Base-by-base conservation (phyloP, 2,329 filamentous ascomycete species). In the Fragosphaeria purpurea region DNA sequence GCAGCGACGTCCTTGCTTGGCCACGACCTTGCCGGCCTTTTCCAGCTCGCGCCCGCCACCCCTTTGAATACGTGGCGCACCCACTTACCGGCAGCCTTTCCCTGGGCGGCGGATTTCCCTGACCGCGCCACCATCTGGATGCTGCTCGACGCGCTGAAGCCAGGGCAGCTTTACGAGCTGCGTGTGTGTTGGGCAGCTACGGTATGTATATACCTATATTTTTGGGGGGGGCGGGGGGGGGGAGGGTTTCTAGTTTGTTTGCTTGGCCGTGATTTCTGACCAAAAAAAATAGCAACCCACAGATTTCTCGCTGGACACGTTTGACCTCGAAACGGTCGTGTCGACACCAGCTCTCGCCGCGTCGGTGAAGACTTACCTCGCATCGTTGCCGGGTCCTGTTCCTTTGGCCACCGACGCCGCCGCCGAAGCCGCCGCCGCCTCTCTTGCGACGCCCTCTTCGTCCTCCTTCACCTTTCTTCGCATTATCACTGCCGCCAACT, bases 181-280 rank as follows among this genome's bases (percentile, higher is more conserved):
- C 82, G 93, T 50, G 75, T 96, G 53, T 97, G 91, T 70, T 98
- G 91, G 90, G 76, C 88, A 53, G 93, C 93, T 41, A 93, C 85
- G 54, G 91, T 95, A 76, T 13, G 46, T 48, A 11, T 13, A 3
- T 40, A 10, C 38, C 40, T n/a, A 3, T 37, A 3, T 37, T 35
- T 22, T 22, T 22, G 22, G 22, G 22, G 22, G 22, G 22, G 22
- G 22, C 2, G 22, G 22, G 22, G 22, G 22, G 22, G 22, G 22
- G 22, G 22, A 22, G 22, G 22, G 13, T 39, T 47, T 33, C 44
- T 51, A 39, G 41, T 44, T 8, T 8, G 30, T 33, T 41, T 40
- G 49, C 47, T 42, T 50, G 5, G 7, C 31, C 31, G 7, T 13
- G 30, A 9, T 44, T 12, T 9, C 35, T 12, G 7, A n/a, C 13